Evolutionary conservation across 176 grass and related monocot genomes (phyloP).

Genomic region (Microstegium vimineum): DNA sequence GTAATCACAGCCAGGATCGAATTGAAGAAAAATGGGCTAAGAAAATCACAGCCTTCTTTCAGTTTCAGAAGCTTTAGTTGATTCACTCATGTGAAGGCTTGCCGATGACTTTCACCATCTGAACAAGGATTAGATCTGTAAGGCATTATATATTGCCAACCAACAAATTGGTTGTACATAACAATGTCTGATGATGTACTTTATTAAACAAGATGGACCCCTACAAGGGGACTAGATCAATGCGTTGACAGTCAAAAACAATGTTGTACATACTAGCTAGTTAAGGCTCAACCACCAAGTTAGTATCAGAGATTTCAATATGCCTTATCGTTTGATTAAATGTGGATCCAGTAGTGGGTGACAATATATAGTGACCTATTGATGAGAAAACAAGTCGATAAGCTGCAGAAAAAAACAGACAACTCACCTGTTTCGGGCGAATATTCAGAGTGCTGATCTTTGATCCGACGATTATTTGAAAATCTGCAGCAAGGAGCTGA

Average conservation of each 20-base stretch:
- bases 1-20: no score
- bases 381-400: no score
- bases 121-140: background rate
- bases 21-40: no score
- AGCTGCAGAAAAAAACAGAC: background rate
- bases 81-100: background rate
- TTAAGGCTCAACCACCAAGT: no score
- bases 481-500: background rate
- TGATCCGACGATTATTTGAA: background rate
- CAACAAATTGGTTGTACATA: no score
- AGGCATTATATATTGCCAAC: background rate
- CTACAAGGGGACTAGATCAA: no score
- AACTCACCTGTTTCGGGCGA: background rate
- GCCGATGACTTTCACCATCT: background rate
- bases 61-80: no score
- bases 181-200: no score
- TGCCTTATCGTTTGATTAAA: background rate
- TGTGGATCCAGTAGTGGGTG: background rate
- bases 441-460: background rate
- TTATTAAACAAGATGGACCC: no score
- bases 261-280: no score
- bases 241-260: no score
- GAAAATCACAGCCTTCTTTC: no score
- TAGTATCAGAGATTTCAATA: background rate
- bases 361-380: background rate